Evolutionary conservation across 352 stramenopile genomes (phyloP), one percentile per base, ranked within the genome.

Genomic region (Globisporangium heterothallicum): DNA sequence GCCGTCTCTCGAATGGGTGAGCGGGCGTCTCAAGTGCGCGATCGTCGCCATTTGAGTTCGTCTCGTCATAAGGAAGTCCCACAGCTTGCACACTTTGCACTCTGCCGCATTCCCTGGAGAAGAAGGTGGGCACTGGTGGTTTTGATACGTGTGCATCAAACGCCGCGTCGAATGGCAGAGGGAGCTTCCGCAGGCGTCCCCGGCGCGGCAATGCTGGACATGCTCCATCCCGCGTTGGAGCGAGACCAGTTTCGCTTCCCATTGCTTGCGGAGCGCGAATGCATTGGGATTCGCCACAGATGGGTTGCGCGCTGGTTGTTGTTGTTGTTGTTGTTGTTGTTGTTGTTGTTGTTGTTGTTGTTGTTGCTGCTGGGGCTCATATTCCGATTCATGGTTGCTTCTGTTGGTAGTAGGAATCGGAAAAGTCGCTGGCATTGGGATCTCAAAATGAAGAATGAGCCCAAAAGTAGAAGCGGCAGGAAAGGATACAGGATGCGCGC

Each of bases 41-140:
- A 61, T 61, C 25, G 54, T 14, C 32, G 63, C 58, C 49, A 60
- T 59, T 10, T 42, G 40, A 19, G 56, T 52, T 7, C 45, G 58
- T 38, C 67, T 60, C 36, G 67, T 46, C 51, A 78, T 63, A 34
- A 90, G 63, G 53, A 84, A 81, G 26, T 70, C 55, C 76, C 76
- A 90, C 27, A 90, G 70, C 64, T 76, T 83, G 76, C 78, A 90
- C n/a, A 87, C 78, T 46, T 82, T 79, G 66, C 78, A 89, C 42
- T 84, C 63, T 14, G 36, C 45, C 26, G 42, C 49, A 2, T 32
- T 46, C 35, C 64, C 14, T 65, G 25, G 22, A 38, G 21, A 3
- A n/a, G 21, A 6, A n/a, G 21, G 54, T 16, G 61, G 54, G 58
- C 78, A 90, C 63, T 72, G 64, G 57, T 90, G 78, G 25, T 59